phyloP scores from a whole-genome alignment of 2,329 filamentous ascomycete genomes.

The Phoma sp. region DNA sequence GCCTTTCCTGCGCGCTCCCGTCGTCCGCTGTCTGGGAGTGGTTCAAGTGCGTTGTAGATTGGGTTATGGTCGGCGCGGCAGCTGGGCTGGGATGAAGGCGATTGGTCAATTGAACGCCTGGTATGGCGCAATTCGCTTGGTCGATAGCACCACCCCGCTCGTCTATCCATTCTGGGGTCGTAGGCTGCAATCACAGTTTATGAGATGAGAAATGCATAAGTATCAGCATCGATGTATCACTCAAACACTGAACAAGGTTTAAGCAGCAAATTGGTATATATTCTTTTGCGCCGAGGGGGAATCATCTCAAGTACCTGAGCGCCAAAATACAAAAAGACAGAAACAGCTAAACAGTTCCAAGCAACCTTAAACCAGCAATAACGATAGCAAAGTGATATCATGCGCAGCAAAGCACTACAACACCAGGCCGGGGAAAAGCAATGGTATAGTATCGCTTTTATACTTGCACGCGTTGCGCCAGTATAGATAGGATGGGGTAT shows the following conservation, averaged over 20 bases:
- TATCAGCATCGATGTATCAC: not conserved
- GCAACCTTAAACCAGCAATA: not conserved
- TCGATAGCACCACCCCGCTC: slow-evolving; percentile 6
- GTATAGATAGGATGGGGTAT: slow-evolving; percentile 42
- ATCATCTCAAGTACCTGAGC: slow-evolving; percentile 41
- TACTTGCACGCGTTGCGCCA: slow-evolving; percentile 34
- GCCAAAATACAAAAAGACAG: slow-evolving; percentile 28
- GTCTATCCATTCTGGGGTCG: not conserved
- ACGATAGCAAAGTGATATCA: slow-evolving; percentile 20
- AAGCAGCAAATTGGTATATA: slow-evolving; percentile 52
- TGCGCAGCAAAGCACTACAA: slow-evolving; percentile 24
- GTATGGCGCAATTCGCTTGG: slow-evolving; percentile 15
- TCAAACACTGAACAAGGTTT: not conserved
- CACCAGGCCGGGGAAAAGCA: slow-evolving; percentile 34
- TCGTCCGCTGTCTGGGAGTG: slow-evolving; percentile 11
- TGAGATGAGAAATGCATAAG: too few relatives aligned
- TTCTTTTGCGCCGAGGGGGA: slow-evolving; percentile 50
- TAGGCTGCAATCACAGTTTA: not conserved
- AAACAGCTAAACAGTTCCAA: slow-evolving; percentile 24
- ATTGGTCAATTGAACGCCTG: slow-evolving; percentile 11
- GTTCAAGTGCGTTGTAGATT: slow-evolving; percentile 8
- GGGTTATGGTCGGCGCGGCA: slow-evolving; percentile 8
- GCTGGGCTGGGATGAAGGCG: not conserved
- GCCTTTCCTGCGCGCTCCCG: slow-evolving; percentile 1
- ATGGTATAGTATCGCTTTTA: slow-evolving; percentile 33